Evolutionary conservation across 192 early-diverging fungal species (phyloP).

Genomic region (Spizellomyces sp.): DNA sequence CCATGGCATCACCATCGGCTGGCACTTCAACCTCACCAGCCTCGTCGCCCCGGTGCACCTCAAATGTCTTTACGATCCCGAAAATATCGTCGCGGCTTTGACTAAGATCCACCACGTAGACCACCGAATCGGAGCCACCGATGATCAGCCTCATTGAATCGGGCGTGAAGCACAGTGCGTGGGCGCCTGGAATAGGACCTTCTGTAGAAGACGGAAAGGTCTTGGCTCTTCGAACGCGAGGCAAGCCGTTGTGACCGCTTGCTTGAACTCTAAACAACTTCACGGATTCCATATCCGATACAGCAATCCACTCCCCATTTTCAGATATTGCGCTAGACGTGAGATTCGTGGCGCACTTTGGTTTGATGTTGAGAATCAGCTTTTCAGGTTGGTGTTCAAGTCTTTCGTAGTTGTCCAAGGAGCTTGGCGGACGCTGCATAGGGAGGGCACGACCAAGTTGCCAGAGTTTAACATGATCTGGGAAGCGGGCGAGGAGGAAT

Average conservation of each 20-base stretch:
- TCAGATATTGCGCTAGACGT: constrained; percentile 74
- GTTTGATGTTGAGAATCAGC: constrained; percentile 74
- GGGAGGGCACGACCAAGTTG: constrained; percentile 65
- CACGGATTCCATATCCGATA: constrained; percentile 69
- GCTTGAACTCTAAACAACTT: constrained; percentile 40
- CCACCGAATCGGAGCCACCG: constrained; percentile 72
- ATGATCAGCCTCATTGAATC: constrained; percentile 76
- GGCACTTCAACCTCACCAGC: constrained; percentile 46
- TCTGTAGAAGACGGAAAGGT: not conserved
- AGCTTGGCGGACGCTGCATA: not conserved
- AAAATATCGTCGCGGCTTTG: constrained; percentile 61
- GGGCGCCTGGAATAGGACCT: constrained; percentile 40
- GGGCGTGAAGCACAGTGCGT: constrained; percentile 75
- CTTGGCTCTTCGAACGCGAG: constrained; percentile 1
- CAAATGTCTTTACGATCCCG: constrained; percentile 65
- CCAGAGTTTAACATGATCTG: constrained; percentile 79
- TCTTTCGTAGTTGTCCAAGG: constrained; percentile 5
- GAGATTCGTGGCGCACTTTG: constrained; percentile 72
- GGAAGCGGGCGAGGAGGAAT: constrained; percentile 63
- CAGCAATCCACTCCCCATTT: constrained; percentile 81
- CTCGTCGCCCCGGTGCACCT: constrained; percentile 61
- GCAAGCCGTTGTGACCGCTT: not conserved
- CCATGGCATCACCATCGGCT: constrained; percentile 40
- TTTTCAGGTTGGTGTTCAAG: constrained; percentile 58
- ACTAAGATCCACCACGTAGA: constrained; percentile 76